Conservation (phyloP, 192 early-diverging fungal genomes). For the Chytriomyces confervae region DNA sequence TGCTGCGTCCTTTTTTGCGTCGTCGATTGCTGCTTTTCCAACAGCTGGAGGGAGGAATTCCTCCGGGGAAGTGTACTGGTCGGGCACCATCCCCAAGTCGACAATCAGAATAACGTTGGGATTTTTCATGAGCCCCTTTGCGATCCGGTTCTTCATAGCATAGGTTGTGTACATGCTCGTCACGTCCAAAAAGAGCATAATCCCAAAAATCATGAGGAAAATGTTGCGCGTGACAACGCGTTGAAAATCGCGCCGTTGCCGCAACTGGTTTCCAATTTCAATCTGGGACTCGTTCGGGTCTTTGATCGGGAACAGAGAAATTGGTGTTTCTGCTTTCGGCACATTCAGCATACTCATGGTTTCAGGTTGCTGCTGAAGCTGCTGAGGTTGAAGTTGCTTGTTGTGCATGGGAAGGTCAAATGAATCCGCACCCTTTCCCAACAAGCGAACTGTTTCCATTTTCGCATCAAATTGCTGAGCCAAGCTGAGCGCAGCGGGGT, state of each 20-base stretch:
- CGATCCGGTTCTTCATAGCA: constrained; percentile 16
- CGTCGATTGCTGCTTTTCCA: background rate
- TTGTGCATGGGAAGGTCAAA: background rate
- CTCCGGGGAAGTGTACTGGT: background rate
- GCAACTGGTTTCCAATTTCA: constrained; percentile 24
- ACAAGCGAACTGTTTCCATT: constrained; percentile 15
- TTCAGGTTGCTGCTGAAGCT: background rate
- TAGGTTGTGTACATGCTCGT: background rate
- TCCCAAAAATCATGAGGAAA: constrained; percentile 6
- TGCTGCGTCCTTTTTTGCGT: background rate
- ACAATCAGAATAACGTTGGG: constrained; percentile 25
- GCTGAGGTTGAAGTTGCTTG: background rate
- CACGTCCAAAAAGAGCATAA: constrained; percentile 26
- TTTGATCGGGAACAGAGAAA: constrained; percentile 27
- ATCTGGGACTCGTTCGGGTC: constrained; percentile 34
- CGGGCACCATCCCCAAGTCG: constrained; percentile 22
- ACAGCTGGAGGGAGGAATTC: background rate
- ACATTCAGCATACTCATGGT: background rate
- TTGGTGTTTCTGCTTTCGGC: constrained; percentile 25
- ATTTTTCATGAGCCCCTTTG: constrained; percentile 2
- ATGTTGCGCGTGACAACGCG: constrained; percentile 10
- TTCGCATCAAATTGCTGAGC: constrained; percentile 22
- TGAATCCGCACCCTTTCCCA: background rate
- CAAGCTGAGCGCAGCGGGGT: constrained; percentile 19
- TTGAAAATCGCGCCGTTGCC: constrained; percentile 22